Conservation (phyloP, 768 basidiomycete genomes). For the Tricholoma sp. region DNA sequence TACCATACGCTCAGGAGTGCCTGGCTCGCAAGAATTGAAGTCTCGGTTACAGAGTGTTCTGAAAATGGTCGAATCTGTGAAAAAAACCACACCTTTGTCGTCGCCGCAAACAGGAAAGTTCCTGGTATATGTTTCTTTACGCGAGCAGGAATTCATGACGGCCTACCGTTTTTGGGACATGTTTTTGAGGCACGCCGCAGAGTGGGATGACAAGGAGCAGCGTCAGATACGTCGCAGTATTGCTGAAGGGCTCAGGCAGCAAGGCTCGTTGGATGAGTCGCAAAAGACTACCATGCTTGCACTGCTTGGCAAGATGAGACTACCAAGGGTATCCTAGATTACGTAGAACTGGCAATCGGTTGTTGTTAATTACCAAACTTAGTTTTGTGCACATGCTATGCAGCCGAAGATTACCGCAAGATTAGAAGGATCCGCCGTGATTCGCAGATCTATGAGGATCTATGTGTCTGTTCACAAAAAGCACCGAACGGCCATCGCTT, state of each 20-base stretch:
- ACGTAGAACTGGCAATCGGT: neutral
- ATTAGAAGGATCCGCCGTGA: conserved; percentile 24
- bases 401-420: neutral
- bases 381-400: conserved; percentile 18
- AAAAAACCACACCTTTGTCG: conserved; percentile 28
- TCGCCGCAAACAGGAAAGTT: conserved; percentile 46
- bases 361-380: neutral
- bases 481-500: conserved; percentile 27
- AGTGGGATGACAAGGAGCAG: conserved; percentile 48
- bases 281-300: conserved; percentile 23
- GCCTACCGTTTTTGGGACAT: conserved; percentile 59
- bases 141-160: conserved; percentile 40
- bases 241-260: conserved; percentile 22
- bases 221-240: conserved; percentile 37
- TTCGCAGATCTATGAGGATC: conserved; percentile 3
- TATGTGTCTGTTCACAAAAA: conserved; percentile 25
- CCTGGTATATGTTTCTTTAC: conserved; percentile 47
- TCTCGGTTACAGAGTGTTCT: conserved; percentile 32
- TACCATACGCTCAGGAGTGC: conserved; percentile 23
- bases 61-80: conserved; percentile 35
- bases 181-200: conserved; percentile 38
- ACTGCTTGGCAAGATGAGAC: conserved; percentile 19
- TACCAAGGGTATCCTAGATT: neutral
- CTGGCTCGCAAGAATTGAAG: conserved; percentile 8
- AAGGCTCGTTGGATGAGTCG: conserved; percentile 12